A percentile compares a stretch with the other conserved stretches of the same genome.
These are phyloP conservation scores for Whalleya microplaca DNA, from an alignment of 2,329 filamentous ascomycete genomes.

Conservation along the genomic window DNA sequence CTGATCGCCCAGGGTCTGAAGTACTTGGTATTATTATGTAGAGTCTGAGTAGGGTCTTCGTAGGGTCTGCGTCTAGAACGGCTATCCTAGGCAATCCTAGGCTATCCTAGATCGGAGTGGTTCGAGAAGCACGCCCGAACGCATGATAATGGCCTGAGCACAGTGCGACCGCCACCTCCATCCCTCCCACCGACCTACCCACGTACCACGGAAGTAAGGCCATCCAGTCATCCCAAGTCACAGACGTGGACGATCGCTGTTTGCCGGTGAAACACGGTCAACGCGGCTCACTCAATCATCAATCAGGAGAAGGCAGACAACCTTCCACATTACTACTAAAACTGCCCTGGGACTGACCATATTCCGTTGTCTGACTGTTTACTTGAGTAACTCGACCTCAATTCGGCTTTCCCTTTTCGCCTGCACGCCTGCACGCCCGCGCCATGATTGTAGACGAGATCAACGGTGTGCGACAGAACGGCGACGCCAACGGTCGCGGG, in stretches of 20 bases:
- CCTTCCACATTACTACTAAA: background rate
- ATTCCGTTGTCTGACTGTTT: background rate
- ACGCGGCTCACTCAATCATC: constrained; percentile 8
- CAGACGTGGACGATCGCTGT: constrained; percentile 18
- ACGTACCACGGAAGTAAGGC: constrained; percentile 2
- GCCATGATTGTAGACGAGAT: constrained; percentile 28
- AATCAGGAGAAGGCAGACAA: background rate
- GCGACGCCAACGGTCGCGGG: constrained; percentile 25
- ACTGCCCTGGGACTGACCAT: background rate
- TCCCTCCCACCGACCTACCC: too few relatives aligned
- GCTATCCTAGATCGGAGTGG: constrained; percentile 20
- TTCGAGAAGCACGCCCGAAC: constrained; percentile 29
- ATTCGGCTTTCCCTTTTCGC: constrained; percentile 15
- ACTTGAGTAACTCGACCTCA: constrained; percentile 8
- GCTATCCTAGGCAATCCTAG: too few relatives aligned
- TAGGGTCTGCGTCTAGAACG: background rate
- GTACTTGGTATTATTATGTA: too few relatives aligned
- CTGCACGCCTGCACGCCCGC: constrained; percentile 11
- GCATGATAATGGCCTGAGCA: constrained; percentile 29
- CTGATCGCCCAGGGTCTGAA: too few relatives aligned
- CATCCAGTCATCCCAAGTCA: constrained; percentile 5
- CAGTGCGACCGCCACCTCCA: constrained; percentile 15
- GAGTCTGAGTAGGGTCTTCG: too few relatives aligned
- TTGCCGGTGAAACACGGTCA: constrained; percentile 21
- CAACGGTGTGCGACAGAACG: constrained; percentile 25